Percentiles rank a stretch among this genome's conserved stretches.
phyloP scores from a whole-genome alignment of 768 basidiomycete genomes.

The Udeniomyces megalosporus region DNA sequence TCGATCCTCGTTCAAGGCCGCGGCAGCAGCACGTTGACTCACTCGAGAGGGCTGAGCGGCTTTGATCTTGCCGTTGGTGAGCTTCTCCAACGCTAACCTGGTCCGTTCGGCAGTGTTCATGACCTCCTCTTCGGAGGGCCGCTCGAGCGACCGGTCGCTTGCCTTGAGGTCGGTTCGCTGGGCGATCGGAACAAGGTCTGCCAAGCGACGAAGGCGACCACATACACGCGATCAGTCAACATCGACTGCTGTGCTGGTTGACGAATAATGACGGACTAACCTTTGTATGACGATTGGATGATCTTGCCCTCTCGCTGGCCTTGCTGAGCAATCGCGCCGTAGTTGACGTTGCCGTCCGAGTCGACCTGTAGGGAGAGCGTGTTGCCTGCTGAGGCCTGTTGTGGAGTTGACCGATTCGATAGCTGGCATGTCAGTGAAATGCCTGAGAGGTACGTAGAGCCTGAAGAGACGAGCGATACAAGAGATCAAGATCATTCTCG shows the following conservation, averaged over 20 bases:
- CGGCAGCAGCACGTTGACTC: background rate
- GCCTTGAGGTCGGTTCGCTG: constrained; percentile 79
- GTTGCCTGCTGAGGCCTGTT: constrained; percentile 72
- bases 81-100: constrained; percentile 74
- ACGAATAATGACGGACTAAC: constrained; percentile 23
- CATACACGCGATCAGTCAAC: background rate
- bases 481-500: constrained; percentile 20
- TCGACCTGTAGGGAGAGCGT: constrained; percentile 95
- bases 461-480: background rate
- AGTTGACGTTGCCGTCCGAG: constrained; percentile 86
- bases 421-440: background rate
- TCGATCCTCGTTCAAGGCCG: background rate
- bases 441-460: background rate
- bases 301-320: constrained; percentile 73
- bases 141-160: constrained; percentile 57
- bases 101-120: constrained; percentile 83
- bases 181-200: constrained; percentile 75
- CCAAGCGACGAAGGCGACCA: background rate
- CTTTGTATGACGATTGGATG: constrained; percentile 87
- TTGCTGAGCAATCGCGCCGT: constrained; percentile 91
- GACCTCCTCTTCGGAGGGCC: constrained; percentile 86
- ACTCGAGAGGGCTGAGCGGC: constrained; percentile 80
- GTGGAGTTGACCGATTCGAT: background rate
- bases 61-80: constrained; percentile 91
- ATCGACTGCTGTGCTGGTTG: background rate